Base-by-base conservation (phyloP, 805 yeast genomes). In the Maudiozyma barnettii region DNA sequence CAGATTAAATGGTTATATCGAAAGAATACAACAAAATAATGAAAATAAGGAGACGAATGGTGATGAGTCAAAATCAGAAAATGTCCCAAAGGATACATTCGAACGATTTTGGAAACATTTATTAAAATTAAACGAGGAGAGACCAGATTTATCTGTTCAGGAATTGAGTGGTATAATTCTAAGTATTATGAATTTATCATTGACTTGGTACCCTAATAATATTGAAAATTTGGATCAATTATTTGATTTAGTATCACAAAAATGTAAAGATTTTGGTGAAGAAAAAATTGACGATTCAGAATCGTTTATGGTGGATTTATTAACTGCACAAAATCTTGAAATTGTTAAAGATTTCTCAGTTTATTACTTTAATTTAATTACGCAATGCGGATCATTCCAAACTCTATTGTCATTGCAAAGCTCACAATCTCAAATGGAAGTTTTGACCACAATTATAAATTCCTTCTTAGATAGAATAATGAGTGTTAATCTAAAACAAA, bases 51-150 rank as follows among this genome's bases (percentile, higher is more conserved):
- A 18, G 19, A 22, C 29, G 26, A 16, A 18, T 7, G 8, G 22
- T 18, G 13, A 44, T 35, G 37, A 18, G 38, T 21, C 38, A 43
- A 19, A 26, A 21, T 9, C 19, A 10, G n/a, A 21, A n/a, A n/a
- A n/a, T n/a, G n/a, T 40, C 10, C 1, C 19, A 10, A 18, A 21
- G 7, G 57, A 54, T 45, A 62, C 86, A 33, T 86, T 89, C 58
- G 73, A 72, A 35, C 72, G 73, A 16, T 83, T 89, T 60, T 81
- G 89, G 80, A 64, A 66, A 9, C 86, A 84, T 60, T 74, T 85
- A 49, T 63, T 71, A 31, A 74, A 73, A 41, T 61, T 89, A 31
- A 71, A 73, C 45, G 71, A 77, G 43, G 64, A 72, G 9, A 78
- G 83, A 50, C 83, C 86, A 0, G 83, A 80, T 43, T 64, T 88